Conservation (phyloP, 768 basidiomycete genomes). For the Tylopilus sp. region DNA sequence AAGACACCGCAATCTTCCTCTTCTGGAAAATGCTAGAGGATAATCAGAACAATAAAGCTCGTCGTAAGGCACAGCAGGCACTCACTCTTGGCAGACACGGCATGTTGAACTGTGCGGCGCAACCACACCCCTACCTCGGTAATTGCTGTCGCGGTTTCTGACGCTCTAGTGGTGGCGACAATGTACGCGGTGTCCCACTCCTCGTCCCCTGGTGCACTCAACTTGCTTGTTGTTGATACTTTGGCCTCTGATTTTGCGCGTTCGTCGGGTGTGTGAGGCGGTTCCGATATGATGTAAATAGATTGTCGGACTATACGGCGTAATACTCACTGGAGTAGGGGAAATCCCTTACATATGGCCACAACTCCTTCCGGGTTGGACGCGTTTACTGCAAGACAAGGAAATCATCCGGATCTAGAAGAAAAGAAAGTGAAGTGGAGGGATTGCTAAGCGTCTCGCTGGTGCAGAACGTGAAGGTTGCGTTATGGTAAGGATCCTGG, state of each 20-base stretch:
- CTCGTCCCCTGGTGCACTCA: conserved; percentile 51
- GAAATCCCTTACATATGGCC: conserved; percentile 52
- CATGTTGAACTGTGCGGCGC: conserved; percentile 62
- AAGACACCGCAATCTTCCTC: conserved; percentile 57
- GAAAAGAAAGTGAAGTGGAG: neutral
- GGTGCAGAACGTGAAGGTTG: conserved; percentile 57
- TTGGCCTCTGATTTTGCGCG: conserved; percentile 50
- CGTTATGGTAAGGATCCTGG: conserved; percentile 55
- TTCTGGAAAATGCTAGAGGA: conserved; percentile 29
- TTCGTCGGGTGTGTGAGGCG: conserved; percentile 49
- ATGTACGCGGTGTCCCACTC: conserved; percentile 53
- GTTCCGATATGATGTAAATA: conserved; percentile 31
- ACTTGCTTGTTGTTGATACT: conserved; percentile 42
- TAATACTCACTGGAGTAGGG: conserved; percentile 51
- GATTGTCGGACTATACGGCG: neutral
- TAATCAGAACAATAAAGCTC: conserved; percentile 2
- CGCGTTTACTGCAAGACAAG: conserved; percentile 34
- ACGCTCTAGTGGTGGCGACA: conserved; percentile 65
- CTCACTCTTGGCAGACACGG: conserved; percentile 53
- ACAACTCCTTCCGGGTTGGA: conserved; percentile 38
- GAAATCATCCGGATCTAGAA: conserved; percentile 11
- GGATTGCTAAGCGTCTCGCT: conserved; percentile 33
- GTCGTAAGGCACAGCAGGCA: conserved; percentile 7
- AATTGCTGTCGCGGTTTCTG: conserved; percentile 53
- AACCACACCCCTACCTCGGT: conserved; percentile 65